These are phyloP conservation scores for Mortierella alpina DNA, from an alignment of 192 early-diverging fungal genomes.

Conservation along the genomic window DNA sequence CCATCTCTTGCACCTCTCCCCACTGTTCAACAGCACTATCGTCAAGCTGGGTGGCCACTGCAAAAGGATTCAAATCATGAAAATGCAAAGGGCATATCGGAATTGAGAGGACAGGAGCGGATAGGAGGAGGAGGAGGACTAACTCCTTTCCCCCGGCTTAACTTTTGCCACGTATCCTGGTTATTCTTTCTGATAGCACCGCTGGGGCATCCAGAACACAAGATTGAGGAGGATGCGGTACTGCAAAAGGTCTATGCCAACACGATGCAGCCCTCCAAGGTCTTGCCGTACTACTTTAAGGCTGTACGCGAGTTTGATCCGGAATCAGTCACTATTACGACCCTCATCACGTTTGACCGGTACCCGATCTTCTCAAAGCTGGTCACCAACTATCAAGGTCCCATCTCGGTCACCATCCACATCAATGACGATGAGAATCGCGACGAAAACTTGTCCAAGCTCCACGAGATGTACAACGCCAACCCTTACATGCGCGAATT, in stretches of 20 bases:
- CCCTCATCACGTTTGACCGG: constrained; percentile 64
- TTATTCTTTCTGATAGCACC: background rate
- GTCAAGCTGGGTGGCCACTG: background rate
- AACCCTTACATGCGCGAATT: constrained; percentile 62
- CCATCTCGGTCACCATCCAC: constrained; percentile 68
- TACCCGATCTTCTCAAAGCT: constrained; percentile 63
- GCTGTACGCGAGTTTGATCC: constrained; percentile 55
- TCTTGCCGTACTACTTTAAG: constrained; percentile 69
- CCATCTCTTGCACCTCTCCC: background rate
- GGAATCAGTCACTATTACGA: constrained; percentile 68
- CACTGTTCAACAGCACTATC: background rate
- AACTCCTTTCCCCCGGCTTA: background rate
- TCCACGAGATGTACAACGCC: constrained; percentile 59
- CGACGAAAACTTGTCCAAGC: constrained; percentile 54
- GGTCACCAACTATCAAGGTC: constrained; percentile 66
- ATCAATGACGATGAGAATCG: constrained; percentile 61
- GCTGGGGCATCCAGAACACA: constrained; percentile 14
- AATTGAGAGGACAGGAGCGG: background rate
- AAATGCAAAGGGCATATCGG: constrained; percentile 2
- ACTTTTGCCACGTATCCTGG: background rate
- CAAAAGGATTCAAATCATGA: background rate
- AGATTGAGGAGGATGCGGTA: constrained; percentile 59
- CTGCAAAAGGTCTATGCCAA: constrained; percentile 66
- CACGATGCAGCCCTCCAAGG: constrained; percentile 67
- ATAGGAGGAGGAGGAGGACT: background rate